Base-by-base conservation (phyloP, 2,329 filamentous ascomycete species). In the Domatiomyces globalis region DNA sequence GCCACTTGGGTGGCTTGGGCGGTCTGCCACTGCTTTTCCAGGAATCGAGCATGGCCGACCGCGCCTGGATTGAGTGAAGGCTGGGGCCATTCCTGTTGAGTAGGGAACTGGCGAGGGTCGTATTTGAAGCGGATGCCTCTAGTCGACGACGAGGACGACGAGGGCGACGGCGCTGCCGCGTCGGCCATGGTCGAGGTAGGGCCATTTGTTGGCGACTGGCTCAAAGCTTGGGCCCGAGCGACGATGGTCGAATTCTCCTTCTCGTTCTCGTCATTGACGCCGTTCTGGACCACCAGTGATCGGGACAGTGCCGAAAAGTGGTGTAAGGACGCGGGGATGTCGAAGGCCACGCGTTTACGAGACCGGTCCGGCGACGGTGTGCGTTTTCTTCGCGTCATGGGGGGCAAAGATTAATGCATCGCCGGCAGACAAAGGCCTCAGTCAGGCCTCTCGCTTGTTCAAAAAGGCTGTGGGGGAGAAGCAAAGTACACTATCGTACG, bases 241-340 rank as follows among this genome's bases (percentile, higher is more conserved):
- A 33, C 29, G 10, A 33, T 33, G 4, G 29, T 33, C 33, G 33
- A 15, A 39, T 39, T 15, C 12, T 15, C 33, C 33, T 15, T 12
- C 33, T 39, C 10, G 15, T 15, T 15, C 9, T 39, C 12, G 33
- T 15, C 33, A 7, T 33, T 7, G 10, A 39, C 33, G 10, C 4
- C 33, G 33, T 39, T 49, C 36, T 47, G 51, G 4, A 50, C 51
- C 4, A 53, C 56, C 8, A 58, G 54, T 1, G 56, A 53, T 10
- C 48, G 54, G 36, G 56, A 58, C 18, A 58, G 48, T 48, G 50
- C 48, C n/a, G 54, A 56, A 46, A 58, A 50, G 3, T 56, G 56
- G 25, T 50, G 54, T 12, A 58, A 51, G n/a, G 56, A 58, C 46
- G 54, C 52, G 43, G 56, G 56, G 52, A 58, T 55, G 43, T 58